Conservation (phyloP, 352 stramenopile species). For the Globisporangium iwayamae region DNA sequence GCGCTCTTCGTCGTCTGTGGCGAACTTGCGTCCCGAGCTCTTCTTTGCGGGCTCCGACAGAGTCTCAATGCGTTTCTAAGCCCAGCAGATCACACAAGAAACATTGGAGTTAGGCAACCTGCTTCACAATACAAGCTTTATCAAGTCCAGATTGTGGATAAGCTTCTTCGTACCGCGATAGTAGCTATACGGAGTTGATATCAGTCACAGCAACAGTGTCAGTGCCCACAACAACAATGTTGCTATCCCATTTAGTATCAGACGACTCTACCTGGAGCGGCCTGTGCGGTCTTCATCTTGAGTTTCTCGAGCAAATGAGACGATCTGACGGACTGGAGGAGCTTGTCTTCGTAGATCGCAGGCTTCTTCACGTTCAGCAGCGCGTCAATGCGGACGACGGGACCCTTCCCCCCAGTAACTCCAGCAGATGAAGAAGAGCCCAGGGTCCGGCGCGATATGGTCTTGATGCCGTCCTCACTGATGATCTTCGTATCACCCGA, state of each 20-base stretch:
- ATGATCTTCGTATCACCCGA: background rate
- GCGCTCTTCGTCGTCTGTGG: slow-evolving; percentile 64
- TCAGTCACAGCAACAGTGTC: background rate
- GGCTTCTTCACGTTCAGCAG: slow-evolving; percentile 57
- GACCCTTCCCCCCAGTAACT: background rate
- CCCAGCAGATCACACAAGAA: background rate
- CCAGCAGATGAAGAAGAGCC: slow-evolving; percentile 13
- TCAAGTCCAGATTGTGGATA: background rate
- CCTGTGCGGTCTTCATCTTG: slow-evolving; percentile 39
- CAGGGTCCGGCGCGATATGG: slow-evolving; percentile 33
- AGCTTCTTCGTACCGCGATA: background rate
- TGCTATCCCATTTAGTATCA: background rate
- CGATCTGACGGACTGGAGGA: slow-evolving; percentile 45
- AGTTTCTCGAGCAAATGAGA: slow-evolving; percentile 44
- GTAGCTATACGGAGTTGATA: background rate
- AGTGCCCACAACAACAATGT: background rate
- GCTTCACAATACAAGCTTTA: background rate
- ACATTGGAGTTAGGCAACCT: background rate
- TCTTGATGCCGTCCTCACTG: slow-evolving; percentile 62
- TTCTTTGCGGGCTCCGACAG: slow-evolving; percentile 51
- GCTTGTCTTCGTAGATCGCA: slow-evolving; percentile 49
- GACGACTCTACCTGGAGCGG: slow-evolving; percentile 33
- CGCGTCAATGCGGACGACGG: slow-evolving; percentile 18
- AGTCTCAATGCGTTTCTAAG: slow-evolving; percentile 61
- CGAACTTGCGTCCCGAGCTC: slow-evolving; percentile 43